These are phyloP conservation scores for Zoysia matrella DNA, from an alignment of 202 grass and related monocot genomes.

Conservation along the genomic window DNA sequence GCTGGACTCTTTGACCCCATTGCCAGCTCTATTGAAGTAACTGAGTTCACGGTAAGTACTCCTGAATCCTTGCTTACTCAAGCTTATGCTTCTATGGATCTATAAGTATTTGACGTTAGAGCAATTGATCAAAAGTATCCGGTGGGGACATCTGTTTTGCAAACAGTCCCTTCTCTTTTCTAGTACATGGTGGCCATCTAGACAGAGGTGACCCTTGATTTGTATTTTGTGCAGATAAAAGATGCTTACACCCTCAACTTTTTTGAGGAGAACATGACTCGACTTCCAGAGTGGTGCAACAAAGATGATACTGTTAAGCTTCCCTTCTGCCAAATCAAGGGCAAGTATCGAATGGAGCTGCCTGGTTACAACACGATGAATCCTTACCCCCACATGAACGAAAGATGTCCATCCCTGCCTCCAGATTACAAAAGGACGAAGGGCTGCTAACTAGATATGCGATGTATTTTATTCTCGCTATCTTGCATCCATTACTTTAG, in stretches of 20 bases:
- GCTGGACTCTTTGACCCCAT: constrained; percentile 85
- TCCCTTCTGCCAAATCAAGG: constrained; percentile 95
- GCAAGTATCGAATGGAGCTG: constrained; percentile 91
- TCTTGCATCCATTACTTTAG: constrained; percentile 23
- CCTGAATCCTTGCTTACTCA: neutral
- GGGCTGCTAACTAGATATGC: constrained; percentile 54
- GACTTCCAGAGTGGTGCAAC: constrained; percentile 90
- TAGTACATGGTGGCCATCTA: neutral
- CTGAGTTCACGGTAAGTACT: constrained; percentile 89
- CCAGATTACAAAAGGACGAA: constrained; percentile 64
- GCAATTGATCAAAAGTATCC: neutral
- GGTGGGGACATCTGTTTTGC: neutral
- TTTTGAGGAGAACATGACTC: constrained; percentile 72
- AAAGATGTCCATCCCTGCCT: constrained; percentile 82
- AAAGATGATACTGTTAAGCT: constrained; percentile 78
- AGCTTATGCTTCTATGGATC: neutral
- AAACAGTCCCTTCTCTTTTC: too few relatives aligned
- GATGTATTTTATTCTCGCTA: constrained; percentile 33
- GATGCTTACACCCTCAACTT: constrained; percentile 96
- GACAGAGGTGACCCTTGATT: constrained; percentile 1
- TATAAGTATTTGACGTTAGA: constrained; percentile 3
- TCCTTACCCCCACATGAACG: constrained; percentile 89
- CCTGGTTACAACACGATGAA: constrained; percentile 87
- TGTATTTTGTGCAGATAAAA: constrained; percentile 72
- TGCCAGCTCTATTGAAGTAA: constrained; percentile 74